A percentile compares a stretch with the other conserved stretches of the same genome.
phyloP scores from a whole-genome alignment of 2,329 filamentous ascomycete species.

The Nigrospora osmanthi region DNA sequence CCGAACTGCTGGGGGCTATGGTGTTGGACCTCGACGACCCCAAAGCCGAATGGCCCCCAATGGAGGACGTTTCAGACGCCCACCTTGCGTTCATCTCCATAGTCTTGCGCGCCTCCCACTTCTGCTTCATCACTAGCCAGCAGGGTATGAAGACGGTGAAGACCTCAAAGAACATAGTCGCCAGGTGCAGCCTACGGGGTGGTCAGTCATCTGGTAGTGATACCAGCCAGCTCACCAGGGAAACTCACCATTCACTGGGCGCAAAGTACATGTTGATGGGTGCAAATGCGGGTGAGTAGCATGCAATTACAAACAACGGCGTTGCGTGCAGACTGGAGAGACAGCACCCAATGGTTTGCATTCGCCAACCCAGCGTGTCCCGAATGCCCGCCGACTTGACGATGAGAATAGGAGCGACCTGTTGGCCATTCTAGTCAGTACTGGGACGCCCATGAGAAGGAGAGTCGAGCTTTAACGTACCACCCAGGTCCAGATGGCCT shows the following conservation, averaged over 20 bases:
- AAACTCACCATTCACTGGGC: slow-evolving; percentile 40
- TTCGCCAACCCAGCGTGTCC: slow-evolving; percentile 49
- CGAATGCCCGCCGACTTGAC: slow-evolving; percentile 44
- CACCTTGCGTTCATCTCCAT: slow-evolving; percentile 18
- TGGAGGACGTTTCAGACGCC: slow-evolving; percentile 13
- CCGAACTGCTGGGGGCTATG: slow-evolving; percentile 9
- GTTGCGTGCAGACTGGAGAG: slow-evolving; percentile 41
- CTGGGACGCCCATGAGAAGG: background rate
- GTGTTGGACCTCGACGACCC: slow-evolving; percentile 1
- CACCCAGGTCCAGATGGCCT: slow-evolving; percentile 45
- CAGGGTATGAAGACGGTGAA: slow-evolving; percentile 46
- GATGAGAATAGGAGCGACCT: slow-evolving; percentile 39
- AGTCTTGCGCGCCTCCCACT: slow-evolving; percentile 11
- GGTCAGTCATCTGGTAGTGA: background rate
- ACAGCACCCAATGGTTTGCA: slow-evolving; percentile 39
- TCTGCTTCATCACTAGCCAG: slow-evolving; percentile 16
- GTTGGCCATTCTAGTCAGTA: slow-evolving; percentile 12
- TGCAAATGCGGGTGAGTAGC: slow-evolving; percentile 28
- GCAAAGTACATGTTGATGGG: slow-evolving; percentile 38
- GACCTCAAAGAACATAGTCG: slow-evolving; percentile 45
- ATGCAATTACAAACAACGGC: slow-evolving; percentile 48
- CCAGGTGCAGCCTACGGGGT: slow-evolving; percentile 32
- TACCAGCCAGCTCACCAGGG: background rate
- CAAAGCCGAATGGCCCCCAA: too few relatives aligned
- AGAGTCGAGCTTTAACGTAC: slow-evolving; percentile 11